A percentile compares a stretch with the other conserved stretches of the same genome.
Conservation (phyloP, 2,329 filamentous ascomycete species). For the Hypoxylon sp. region DNA sequence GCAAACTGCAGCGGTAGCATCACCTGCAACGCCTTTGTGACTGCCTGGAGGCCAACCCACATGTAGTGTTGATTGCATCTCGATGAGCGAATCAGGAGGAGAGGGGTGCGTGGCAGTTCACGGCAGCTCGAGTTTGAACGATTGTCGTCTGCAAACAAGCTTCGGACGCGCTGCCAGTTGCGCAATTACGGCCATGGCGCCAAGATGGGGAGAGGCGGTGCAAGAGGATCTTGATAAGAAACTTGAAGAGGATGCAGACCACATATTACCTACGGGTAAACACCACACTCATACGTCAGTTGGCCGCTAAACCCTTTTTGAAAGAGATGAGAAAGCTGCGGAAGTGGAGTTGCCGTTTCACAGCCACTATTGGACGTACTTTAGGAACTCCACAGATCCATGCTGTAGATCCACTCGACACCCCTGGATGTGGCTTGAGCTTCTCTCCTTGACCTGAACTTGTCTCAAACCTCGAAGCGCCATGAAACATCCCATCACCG, state of each 20-base stretch:
- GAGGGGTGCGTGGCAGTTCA: slow-evolving; percentile 28
- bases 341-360: slow-evolving; percentile 13
- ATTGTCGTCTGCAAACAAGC: slow-evolving; percentile 18
- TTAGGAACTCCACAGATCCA: slow-evolving; percentile 5
- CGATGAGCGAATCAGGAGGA: slow-evolving; percentile 25
- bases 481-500: slow-evolving; percentile 34
- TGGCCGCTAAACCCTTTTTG: no score
- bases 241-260: not conserved
- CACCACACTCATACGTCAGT: no score
- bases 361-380: slow-evolving; percentile 15
- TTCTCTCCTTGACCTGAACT: slow-evolving; percentile 23
- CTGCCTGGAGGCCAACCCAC: slow-evolving; percentile 20
- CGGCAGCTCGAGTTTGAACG: slow-evolving; percentile 28
- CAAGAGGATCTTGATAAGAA: slow-evolving; percentile 10
- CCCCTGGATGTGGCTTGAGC: slow-evolving; percentile 44
- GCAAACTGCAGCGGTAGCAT: slow-evolving; percentile 20
- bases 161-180: slow-evolving; percentile 24
- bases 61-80: slow-evolving; percentile 18
- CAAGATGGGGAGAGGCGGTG: slow-evolving; percentile 38
- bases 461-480: slow-evolving; percentile 37
- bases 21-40: slow-evolving; percentile 2
- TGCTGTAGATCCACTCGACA: slow-evolving; percentile 12
- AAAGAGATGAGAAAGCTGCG: not conserved
- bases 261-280: no score
- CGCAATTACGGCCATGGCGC: slow-evolving; percentile 30